phyloP scores from a whole-genome alignment of 441 rosid genomes.

The California macrophylla region DNA sequence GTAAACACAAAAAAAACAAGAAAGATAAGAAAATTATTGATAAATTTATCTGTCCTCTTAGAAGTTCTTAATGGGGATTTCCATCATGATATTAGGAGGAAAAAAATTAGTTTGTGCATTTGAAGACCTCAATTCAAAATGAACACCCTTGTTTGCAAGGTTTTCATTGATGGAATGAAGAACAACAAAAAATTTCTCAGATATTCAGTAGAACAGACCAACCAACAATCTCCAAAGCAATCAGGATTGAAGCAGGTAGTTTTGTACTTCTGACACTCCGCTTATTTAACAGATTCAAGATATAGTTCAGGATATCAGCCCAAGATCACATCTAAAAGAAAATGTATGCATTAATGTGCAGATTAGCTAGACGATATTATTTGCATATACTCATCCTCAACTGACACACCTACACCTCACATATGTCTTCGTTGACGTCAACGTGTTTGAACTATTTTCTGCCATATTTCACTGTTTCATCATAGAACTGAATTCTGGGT shows the following conservation, averaged over 20 bases:
- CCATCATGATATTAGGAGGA: not conserved
- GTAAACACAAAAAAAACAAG: conserved; percentile 9
- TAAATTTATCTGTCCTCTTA: not conserved
- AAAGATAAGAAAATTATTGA: not conserved
- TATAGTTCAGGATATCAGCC: too few relatives aligned
- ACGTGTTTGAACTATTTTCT: too few relatives aligned
- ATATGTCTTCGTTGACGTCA: too few relatives aligned
- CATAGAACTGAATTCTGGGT: not conserved
- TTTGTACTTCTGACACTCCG: not conserved
- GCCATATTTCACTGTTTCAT: not conserved
- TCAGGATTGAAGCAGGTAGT: not conserved
- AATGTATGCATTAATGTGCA: too few relatives aligned
- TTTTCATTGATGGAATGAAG: not conserved
- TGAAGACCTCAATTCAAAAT: too few relatives aligned
- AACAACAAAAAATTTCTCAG: not conserved
- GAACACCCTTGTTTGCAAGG: not conserved
- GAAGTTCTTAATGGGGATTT: not conserved
- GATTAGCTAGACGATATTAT: too few relatives aligned
- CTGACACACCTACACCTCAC: too few relatives aligned
- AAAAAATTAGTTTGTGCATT: not conserved
- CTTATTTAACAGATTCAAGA: too few relatives aligned
- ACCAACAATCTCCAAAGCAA: not conserved
- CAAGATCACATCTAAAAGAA: too few relatives aligned
- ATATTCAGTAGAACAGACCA: not conserved
- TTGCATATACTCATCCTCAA: too few relatives aligned